These are phyloP conservation scores for Cladophialophora carrionii DNA, from an alignment of 2,329 filamentous ascomycete species.

Conservation along the genomic window DNA sequence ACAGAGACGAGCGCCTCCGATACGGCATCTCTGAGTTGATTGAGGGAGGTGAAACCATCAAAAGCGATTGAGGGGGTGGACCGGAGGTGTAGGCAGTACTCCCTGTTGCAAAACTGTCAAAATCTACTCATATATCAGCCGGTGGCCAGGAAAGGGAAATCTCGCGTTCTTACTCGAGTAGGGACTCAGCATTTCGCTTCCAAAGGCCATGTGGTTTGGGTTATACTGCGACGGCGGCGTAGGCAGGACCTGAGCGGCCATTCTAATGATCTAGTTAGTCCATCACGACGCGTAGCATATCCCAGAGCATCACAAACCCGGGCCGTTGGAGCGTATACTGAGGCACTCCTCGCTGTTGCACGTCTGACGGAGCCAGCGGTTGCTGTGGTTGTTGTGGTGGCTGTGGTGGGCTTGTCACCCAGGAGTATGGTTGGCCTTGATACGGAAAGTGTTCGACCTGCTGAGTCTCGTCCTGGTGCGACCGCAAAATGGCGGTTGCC, in stretches of 20 bases:
- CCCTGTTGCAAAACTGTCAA: slow-evolving; percentile 17
- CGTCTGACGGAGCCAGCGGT: slow-evolving; percentile 11
- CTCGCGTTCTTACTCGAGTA: slow-evolving; percentile 16
- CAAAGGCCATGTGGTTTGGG: slow-evolving; percentile 24
- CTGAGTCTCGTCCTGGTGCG: slow-evolving; percentile 19
- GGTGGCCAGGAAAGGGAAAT: neutral
- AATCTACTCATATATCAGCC: slow-evolving; percentile 24
- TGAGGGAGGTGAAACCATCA: slow-evolving; percentile 27
- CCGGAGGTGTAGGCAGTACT: slow-evolving; percentile 22
- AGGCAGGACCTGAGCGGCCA: slow-evolving; percentile 34
- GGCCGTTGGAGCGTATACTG: slow-evolving; percentile 25
- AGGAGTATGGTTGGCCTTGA: slow-evolving; percentile 21
- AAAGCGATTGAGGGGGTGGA: slow-evolving; percentile 16
- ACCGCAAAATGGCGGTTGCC: slow-evolving; percentile 14
- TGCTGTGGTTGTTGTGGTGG: slow-evolving; percentile 15
- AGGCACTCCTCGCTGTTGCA: slow-evolving; percentile 12
- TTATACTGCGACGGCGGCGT: slow-evolving; percentile 22
- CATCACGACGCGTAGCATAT: slow-evolving; percentile 11
- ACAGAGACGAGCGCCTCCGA: slow-evolving; percentile 28
- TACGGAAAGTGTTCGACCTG: slow-evolving; percentile 13
- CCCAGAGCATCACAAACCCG: slow-evolving; percentile 23
- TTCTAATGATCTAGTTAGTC: slow-evolving; percentile 18
- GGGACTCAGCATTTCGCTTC: slow-evolving; percentile 22
- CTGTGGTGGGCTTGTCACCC: slow-evolving; percentile 14
- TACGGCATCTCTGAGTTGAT: slow-evolving; percentile 21